Conservation (phyloP, 139 green algal species). For the Pseudopediastrum boryanum region DNA sequence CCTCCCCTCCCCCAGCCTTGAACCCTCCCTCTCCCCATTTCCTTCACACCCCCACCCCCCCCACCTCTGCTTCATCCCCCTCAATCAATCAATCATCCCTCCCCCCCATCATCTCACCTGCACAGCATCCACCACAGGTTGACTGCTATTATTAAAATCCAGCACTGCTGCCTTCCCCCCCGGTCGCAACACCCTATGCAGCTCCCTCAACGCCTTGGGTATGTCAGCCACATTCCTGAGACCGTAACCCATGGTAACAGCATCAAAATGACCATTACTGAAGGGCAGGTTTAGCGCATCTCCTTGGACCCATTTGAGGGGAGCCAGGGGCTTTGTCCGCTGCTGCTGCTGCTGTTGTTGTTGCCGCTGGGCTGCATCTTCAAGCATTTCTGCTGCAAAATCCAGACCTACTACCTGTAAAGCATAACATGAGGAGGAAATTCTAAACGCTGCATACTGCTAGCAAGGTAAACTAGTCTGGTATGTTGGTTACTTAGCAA, state of each 20-base stretch:
- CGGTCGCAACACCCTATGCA: conserved; percentile 87
- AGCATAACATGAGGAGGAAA: not conserved
- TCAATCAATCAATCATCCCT: not conserved
- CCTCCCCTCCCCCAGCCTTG: no score
- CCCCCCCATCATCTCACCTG: conserved; percentile 45
- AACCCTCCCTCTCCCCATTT: no score
- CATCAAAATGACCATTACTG: conserved; percentile 80
- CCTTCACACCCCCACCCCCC: no score
- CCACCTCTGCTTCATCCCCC: no score
- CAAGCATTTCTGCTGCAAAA: conserved; percentile 91
- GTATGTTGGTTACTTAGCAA: no score
- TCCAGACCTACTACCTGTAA: conserved; percentile 87
- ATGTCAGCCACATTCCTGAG: conserved; percentile 91
- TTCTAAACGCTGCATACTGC: not conserved
- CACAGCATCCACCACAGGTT: conserved; percentile 64
- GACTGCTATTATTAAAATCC: conserved; percentile 95
- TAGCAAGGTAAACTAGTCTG: no score
- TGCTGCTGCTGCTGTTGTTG: conserved; percentile 25
- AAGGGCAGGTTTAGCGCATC: conserved; percentile 94
- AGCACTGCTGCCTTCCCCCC: conserved; percentile 81
- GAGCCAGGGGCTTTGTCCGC: not conserved
- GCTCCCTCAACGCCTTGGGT: conserved; percentile 68
- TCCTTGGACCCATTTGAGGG: conserved; percentile 84
- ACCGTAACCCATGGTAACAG: conserved; percentile 95
- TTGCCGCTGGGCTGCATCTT: conserved; percentile 13